Evolutionary conservation across 257 asterid species (phyloP).

Genomic region (Solanum stenotomum): DNA sequence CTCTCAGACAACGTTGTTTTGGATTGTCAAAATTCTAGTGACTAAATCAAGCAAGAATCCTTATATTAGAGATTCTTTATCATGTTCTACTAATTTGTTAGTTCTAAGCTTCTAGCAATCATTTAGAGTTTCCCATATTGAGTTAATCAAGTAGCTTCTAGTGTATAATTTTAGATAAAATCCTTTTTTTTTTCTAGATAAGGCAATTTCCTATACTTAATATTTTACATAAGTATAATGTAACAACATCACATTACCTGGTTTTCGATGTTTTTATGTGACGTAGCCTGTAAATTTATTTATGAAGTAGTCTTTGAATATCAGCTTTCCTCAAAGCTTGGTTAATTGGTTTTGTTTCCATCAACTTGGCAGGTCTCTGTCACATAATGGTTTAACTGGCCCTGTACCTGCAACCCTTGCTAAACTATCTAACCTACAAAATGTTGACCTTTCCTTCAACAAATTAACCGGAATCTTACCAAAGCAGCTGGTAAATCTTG

Average conservation of each 20-base stretch:
- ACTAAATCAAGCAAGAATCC: neutral
- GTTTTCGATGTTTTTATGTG: neutral
- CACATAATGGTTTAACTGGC: slow-evolving; percentile 54
- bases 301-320: neutral
- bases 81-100: neutral
- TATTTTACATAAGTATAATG: neutral
- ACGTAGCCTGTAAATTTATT: neutral
- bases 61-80: neutral
- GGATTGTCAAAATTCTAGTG: neutral
- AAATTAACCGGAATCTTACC: slow-evolving; percentile 63
- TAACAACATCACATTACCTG: neutral
- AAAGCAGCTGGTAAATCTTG: slow-evolving; percentile 60
- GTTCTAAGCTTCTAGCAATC: neutral
- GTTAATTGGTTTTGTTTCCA: neutral
- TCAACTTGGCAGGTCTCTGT: slow-evolving; percentile 45
- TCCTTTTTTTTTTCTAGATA: neutral
- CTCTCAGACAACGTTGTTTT: neutral
- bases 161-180: neutral
- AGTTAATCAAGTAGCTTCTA: neutral
- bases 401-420: slow-evolving; percentile 50
- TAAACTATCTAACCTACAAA: slow-evolving; percentile 44
- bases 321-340: neutral
- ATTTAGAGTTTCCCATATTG: neutral
- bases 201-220: neutral
- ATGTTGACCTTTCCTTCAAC: slow-evolving; percentile 69